These are phyloP conservation scores for Huntiella moniliformis DNA, from an alignment of 2,329 filamentous ascomycete genomes.

Conservation along the genomic window DNA sequence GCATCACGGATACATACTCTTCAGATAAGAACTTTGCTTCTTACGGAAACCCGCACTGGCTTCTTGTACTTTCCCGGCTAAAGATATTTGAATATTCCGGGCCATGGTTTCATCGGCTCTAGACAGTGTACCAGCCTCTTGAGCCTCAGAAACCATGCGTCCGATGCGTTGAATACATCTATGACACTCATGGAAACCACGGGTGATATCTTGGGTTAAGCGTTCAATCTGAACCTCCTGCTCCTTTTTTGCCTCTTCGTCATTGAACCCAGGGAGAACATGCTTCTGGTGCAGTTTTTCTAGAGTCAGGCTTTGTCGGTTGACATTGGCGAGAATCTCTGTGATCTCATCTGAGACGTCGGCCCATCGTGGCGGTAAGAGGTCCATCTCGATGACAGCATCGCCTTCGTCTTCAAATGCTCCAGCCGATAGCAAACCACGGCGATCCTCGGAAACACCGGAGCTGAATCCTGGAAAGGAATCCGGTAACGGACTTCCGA, in stretches of 20 bases:
- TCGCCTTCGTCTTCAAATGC: slow-evolving; percentile 76
- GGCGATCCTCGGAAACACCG: slow-evolving; percentile 32
- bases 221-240: slow-evolving; percentile 84
- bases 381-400: slow-evolving; percentile 94
- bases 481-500: slow-evolving; percentile 41
- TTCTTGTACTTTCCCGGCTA: slow-evolving; percentile 77
- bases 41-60: slow-evolving; percentile 84
- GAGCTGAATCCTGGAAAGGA: slow-evolving; percentile 31
- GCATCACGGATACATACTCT: slow-evolving; percentile 41
- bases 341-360: slow-evolving; percentile 88
- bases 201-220: slow-evolving; percentile 78
- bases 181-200: slow-evolving; percentile 77
- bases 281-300: slow-evolving; percentile 95
- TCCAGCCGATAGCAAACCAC: slow-evolving; percentile 66
- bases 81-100: slow-evolving; percentile 80
- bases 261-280: slow-evolving; percentile 87
- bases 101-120: slow-evolving; percentile 89
- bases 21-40: slow-evolving; percentile 91
- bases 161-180: slow-evolving; percentile 75
- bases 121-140: slow-evolving; percentile 51
- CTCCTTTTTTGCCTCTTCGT: slow-evolving; percentile 69
- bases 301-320: slow-evolving; percentile 63
- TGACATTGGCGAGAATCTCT: slow-evolving; percentile 62
- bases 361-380: slow-evolving; percentile 86
- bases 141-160: slow-evolving; percentile 65